Evolutionary conservation across 2,329 filamentous ascomycete species (phyloP), one percentile per base, ranked within the genome.

Genomic region (Xylaria sp.): DNA sequence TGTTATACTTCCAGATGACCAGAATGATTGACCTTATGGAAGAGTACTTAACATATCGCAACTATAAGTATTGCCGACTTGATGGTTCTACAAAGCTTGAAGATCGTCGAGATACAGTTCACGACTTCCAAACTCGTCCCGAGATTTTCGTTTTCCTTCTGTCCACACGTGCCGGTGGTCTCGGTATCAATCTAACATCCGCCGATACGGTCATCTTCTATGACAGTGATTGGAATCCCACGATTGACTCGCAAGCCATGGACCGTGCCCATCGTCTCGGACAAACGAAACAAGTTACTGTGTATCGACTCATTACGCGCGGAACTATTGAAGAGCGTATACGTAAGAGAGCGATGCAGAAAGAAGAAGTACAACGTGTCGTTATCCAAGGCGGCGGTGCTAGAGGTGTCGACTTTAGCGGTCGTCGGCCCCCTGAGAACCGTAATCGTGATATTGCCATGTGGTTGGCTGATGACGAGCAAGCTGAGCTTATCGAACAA

Each of bases 1-100:
- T 99, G 63, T 85, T 99, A 23, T 99, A 99, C 86, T 99, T 99
- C 92, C 96, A 99, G 85, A 99, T 99, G 96, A 99, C 96, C 4
- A 92, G 93, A 78, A 99, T 99, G 96, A 98, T 99, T 78, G 95
- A 99, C 79, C 85, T 99, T 69, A 98, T 98, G 93, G 96, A 99
- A 80, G 96, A 99, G 81, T 99, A 98, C 76, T 86, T 99, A 67
- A 98, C 96, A 0, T 98, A 98, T 83, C 93, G 96, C 79, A 97
- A 98, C 83, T 98, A 97, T 90, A 97, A 97, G 81, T 99, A 97
- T 83, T 97, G 95, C 77, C 93, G 96, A 68, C 87, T 99, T 53
- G 96, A 99, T 77, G 96, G 96, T 78, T 97, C 94, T 20, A 99
- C 96, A 51, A 99, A 98, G 80, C 87, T 99, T 60, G 96, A 99